These are phyloP conservation scores for Fomitiporia mediterranea DNA, from an alignment of 1,284 basidiomycete species.

Conservation along the genomic window DNA sequence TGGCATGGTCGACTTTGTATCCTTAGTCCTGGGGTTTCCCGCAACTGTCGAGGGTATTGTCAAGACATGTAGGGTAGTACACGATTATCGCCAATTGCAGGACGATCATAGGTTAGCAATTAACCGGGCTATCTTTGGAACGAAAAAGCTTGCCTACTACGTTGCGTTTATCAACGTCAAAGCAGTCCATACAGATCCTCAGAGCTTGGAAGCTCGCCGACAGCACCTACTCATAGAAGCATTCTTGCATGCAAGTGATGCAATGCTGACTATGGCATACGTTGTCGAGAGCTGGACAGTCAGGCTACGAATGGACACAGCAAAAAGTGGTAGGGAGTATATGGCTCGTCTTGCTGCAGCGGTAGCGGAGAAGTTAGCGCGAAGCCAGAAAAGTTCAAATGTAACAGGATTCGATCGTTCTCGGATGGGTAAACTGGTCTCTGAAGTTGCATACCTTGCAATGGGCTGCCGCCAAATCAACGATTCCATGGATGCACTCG, in stretches of 20 bases:
- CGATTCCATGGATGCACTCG: constrained; percentile 66
- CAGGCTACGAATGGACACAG: neutral
- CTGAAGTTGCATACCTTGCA: neutral
- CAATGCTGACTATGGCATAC: neutral
- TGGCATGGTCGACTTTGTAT: neutral
- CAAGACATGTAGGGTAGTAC: neutral
- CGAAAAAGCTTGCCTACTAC: neutral
- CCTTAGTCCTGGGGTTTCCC: neutral
- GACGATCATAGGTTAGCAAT: neutral
- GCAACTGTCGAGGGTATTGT: neutral
- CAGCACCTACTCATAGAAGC: neutral
- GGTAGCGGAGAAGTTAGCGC: neutral
- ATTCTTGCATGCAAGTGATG: neutral
- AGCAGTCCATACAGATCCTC: neutral
- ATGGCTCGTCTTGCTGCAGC: neutral
- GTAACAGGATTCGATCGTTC: neutral
- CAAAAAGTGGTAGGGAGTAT: neutral
- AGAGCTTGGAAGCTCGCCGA: neutral
- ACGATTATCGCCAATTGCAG: neutral
- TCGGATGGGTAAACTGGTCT: neutral
- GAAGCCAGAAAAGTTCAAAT: neutral
- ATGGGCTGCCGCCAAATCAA: neutral
- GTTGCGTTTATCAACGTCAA: neutral
- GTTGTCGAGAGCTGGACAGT: neutral
- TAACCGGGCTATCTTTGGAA: neutral